phyloP scores from a whole-genome alignment of 306 rosid species.

The Cicer bijugum region DNA sequence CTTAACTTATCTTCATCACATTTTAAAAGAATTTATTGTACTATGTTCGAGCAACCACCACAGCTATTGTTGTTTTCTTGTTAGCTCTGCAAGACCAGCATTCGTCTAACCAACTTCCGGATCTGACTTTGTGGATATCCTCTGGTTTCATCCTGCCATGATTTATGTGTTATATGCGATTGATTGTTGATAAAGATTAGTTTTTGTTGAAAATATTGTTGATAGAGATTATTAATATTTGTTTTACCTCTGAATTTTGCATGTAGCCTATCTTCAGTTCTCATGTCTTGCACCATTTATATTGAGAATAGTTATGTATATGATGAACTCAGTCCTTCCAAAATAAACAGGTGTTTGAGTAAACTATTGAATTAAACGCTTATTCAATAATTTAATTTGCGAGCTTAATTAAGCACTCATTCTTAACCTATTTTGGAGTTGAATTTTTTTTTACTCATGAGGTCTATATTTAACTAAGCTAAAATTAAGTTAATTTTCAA shows the following conservation, averaged over 20 bases:
- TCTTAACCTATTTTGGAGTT: too few species aligned
- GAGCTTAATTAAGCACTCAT: background rate
- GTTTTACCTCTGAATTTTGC: constrained; percentile 14
- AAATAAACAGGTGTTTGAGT: background rate
- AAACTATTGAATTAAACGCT: background rate
- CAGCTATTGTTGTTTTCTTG: background rate
- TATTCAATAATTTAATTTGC: background rate
- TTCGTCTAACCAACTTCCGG: background rate
- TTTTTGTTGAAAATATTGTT: too few species aligned
- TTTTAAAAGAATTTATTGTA: constrained; percentile 16
- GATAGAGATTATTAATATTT: constrained; percentile 26
- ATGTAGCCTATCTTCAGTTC: background rate
- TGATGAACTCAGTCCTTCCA: constrained; percentile 17
- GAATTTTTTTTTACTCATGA: too few species aligned
- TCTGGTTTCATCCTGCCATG: background rate
- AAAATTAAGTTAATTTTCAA: background rate
- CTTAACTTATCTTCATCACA: constrained; percentile 47
- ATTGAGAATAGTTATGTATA: background rate
- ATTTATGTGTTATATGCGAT: background rate
- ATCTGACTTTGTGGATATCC: background rate
- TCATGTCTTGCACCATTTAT: constrained; percentile 1
- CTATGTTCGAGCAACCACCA: constrained; percentile 6
- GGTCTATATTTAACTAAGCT: too few species aligned
- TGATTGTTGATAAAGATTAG: constrained; percentile 7
- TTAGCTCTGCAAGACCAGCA: background rate